Base-by-base conservation (phyloP, 1,284 basidiomycete species). In the Melampsora americana region DNA sequence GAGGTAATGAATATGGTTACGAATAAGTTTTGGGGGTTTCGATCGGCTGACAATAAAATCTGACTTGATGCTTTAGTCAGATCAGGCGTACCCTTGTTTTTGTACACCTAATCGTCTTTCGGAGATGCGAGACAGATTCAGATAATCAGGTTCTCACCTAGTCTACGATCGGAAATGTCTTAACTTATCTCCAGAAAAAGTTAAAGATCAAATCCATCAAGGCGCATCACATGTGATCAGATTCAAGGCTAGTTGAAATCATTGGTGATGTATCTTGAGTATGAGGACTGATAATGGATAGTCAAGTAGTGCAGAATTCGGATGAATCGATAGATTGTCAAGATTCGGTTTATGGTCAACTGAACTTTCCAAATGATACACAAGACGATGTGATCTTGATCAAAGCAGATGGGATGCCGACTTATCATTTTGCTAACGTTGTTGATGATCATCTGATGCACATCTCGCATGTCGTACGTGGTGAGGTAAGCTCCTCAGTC, bases 391-490 rank as follows among this genome's bases (percentile, higher is more conserved):
- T 94, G 14, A 88, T 99, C 69, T 85, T 99, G 1, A 85, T 98
- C 79, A 99, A 99, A 83, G 90, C 90, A 0, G 95, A 99, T 82
- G 86, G 88, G 0, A 95, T 91, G 83, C 96, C 96, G 0, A 99
- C 96, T 0, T 99, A 99, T 82, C 96, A 99, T 79, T 87, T 99
- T 1, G 95, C 96, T 0, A 95, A 89, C 42, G 92, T 99, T 0
- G 92, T 96, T 0, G 96, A 99, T 79, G 96, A 99, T 83, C 89
- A 93, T 80, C 88, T 90, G 79, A 99, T 99, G 96, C 89, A 89
- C 0, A 93, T 99, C 61, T 92, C 93, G 0, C 95, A 99, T 83
- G 95, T 99, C 2, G 84, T 99, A 0, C 88, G 96, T 26, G 96
- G 96, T 59, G 95, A 98, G 86, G 93, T 90, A 77, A 68, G 86